Base-by-base conservation (phyloP, 2,329 filamentous ascomycete species). In the Cladosporium velox region DNA sequence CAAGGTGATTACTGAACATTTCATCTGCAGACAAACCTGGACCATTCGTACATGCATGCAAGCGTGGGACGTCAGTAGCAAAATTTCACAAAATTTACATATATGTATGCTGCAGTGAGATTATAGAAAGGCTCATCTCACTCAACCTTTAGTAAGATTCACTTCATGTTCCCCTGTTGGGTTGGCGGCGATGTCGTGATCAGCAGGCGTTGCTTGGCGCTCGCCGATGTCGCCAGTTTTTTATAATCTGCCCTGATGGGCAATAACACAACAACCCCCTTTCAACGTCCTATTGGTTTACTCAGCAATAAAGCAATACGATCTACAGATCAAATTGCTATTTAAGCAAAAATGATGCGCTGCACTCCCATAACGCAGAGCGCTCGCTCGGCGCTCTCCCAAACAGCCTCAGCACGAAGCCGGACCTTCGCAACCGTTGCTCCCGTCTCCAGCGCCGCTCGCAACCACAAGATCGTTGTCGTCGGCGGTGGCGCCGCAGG, bases 401-500 rank as follows among this genome's bases (percentile, higher is more conserved):
- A 55, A 32, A 8, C 32, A 30, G 24, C 49, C 18, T 14, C 35
- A 41, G 41, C 41, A 47, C 21, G 51, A 30, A 51, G 38, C 21
- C 52, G 52, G 21, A 49, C 63, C 14, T 65, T 59, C 28, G 63
- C 63, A 30, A 65, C 63, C 5, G 47, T 51, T n/a, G 55, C 54
- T 2, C 63, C 63, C 24, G 60, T 63, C 3, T 58, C 52, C 15
- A 38, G 28, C 38, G 71, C 75, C 18, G 73, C 77, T 34, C 78
- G 77, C 61, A 82, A 79, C 69, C 89, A 91, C 81, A 88, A 84
- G 72, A 81, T 91, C 18, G 87, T 91, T 14, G 83, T 91, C 2
- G 80, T 91, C 32, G 89, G 89, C 59, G 88, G 85, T 62, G 90
- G 90, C 35, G 81, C 86, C 14, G 90, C 88, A 44, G 90, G 90